Evolutionary conservation across 1,139 yeast species (phyloP).

Genomic region (Suhomyces wounanorum): DNA sequence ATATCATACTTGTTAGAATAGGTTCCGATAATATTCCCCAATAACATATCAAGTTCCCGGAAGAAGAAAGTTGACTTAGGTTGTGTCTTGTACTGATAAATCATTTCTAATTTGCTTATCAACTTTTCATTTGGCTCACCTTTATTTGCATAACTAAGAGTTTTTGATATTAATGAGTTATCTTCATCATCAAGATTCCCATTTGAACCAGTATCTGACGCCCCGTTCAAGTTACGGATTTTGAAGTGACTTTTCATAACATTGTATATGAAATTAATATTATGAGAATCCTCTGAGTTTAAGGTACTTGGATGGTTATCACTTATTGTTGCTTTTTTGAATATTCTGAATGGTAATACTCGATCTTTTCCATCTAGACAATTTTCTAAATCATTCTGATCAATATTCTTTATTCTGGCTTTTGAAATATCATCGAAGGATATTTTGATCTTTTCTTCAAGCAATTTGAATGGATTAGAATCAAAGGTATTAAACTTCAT

Average conservation of each 20-base stretch:
- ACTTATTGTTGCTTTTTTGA: conserved; percentile 16
- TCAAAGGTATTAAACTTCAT: conserved; percentile 38
- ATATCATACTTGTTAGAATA: conserved; percentile 29
- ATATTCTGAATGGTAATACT: conserved; percentile 34
- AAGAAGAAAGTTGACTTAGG: conserved; percentile 26
- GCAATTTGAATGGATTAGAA: conserved; percentile 34
- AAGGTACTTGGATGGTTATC: conserved; percentile 7
- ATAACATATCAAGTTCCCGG: conserved; percentile 30
- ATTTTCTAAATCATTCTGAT: conserved; percentile 25
- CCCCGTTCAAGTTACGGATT: conserved; percentile 36
- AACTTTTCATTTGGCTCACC: conserved; percentile 11
- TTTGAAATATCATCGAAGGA: conserved; percentile 33
- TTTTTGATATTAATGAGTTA: conserved; percentile 4
- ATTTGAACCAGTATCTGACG: conserved; percentile 18
- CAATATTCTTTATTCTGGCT: conserved; percentile 27
- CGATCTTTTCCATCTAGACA: conserved; percentile 32
- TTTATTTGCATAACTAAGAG: conserved; percentile 10
- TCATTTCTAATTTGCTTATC: conserved; percentile 13
- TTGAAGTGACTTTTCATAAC: conserved; percentile 36
- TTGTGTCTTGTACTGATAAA: not conserved
- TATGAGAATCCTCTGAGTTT: conserved; percentile 33
- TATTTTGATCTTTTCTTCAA: conserved; percentile 26
- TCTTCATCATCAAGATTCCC: conserved; percentile 6
- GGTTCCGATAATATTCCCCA: conserved; percentile 26
- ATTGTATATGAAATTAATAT: conserved; percentile 35